phyloP scores from a whole-genome alignment of 805 yeast species.

The Hanseniaspora hatyaiensis region DNA sequence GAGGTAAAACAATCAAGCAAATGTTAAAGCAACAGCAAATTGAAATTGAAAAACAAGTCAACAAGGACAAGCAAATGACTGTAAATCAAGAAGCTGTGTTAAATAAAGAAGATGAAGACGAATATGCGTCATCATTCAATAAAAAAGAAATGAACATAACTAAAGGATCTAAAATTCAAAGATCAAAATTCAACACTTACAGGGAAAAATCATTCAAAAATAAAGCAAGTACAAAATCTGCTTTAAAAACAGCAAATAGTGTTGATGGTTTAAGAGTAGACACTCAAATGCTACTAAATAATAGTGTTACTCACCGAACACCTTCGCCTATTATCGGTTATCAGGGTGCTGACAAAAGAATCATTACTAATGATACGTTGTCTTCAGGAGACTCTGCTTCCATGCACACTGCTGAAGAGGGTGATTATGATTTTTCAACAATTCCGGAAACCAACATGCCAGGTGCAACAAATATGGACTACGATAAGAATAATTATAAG shows the following conservation, averaged over 20 bases:
- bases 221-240: not conserved
- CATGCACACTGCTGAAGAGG: constrained; percentile 16
- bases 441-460: not conserved
- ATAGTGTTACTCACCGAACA: not conserved
- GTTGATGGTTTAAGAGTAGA: constrained; percentile 1
- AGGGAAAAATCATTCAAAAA: constrained; percentile 31
- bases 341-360: not conserved
- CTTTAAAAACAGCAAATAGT: not conserved
- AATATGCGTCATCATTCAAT: constrained; percentile 26
- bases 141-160: constrained; percentile 23
- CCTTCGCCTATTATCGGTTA: constrained; percentile 1
- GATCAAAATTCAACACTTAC: constrained; percentile 43
- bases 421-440: not conserved
- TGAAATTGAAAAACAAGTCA: constrained; percentile 11
- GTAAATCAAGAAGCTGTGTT: not conserved
- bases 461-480: not conserved
- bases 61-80: constrained; percentile 3
- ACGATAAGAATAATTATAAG: not conserved
- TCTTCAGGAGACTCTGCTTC: constrained; percentile 12
- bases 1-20: constrained; percentile 14
- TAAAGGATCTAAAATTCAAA: constrained; percentile 31
- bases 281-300: not conserved
- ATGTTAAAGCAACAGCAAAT: constrained; percentile 7
- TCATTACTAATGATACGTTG: not conserved
- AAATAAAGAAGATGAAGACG: constrained; percentile 18